Conservation (phyloP, 805 yeast genomes). For the Kregervanrija pseudodelftensis region DNA sequence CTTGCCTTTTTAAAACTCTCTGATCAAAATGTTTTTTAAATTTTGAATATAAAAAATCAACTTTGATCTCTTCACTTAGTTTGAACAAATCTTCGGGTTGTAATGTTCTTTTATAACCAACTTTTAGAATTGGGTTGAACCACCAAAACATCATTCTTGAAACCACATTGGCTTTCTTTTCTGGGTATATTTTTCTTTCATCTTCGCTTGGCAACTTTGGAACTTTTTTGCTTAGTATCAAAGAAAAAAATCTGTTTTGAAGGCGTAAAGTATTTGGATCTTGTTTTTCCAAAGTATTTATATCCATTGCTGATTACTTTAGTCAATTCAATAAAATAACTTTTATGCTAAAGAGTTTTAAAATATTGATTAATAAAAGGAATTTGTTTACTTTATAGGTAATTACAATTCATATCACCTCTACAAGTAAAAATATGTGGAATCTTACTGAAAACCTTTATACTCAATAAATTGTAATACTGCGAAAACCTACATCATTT, state of each 20-base stretch:
- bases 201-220: constrained; percentile 45
- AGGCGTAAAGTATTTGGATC: not conserved
- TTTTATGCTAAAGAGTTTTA: no score
- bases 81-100: constrained; percentile 54
- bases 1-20: constrained; percentile 16
- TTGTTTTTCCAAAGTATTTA: constrained; percentile 4
- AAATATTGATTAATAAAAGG: no score
- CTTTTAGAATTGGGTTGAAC: constrained; percentile 54
- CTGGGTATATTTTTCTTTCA: constrained; percentile 46
- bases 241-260: constrained; percentile 47
- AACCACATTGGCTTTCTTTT: constrained; percentile 34
- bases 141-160: constrained; percentile 55
- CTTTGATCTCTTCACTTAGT: constrained; percentile 35
- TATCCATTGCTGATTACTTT: no score
- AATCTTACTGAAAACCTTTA: no score
- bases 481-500: no score
- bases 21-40: constrained; percentile 31
- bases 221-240: constrained; percentile 39
- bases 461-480: no score
- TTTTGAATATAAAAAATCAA: constrained; percentile 32
- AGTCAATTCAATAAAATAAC: no score
- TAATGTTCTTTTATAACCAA: constrained; percentile 69
- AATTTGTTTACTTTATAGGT: no score
- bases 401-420: no score
- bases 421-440: no score